phyloP scores from a whole-genome alignment of 1,284 basidiomycete genomes.

The Apiotrichum gracile region DNA sequence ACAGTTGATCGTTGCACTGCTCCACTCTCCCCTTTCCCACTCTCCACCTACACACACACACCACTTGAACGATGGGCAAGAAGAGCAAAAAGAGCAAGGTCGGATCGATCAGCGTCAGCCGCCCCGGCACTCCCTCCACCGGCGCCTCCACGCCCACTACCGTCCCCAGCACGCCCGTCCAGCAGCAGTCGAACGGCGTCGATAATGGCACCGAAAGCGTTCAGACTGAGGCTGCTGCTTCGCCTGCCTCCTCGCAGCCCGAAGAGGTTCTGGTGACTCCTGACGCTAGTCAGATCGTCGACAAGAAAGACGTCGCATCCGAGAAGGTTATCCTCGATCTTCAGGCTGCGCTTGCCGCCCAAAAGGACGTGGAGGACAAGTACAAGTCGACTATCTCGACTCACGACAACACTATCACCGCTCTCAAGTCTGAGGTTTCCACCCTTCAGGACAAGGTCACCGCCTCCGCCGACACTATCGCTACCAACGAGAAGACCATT shows the following conservation, averaged over 20 bases:
- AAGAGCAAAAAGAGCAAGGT: neutral
- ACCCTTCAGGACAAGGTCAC: neutral
- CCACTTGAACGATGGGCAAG: neutral
- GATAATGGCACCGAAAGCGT: neutral
- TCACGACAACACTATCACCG: conserved; percentile 4
- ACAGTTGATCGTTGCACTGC: neutral
- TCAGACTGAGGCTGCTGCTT: neutral
- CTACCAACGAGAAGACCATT: conserved; percentile 17
- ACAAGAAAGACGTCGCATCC: neutral
- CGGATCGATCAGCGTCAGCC: neutral
- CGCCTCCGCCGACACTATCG: neutral
- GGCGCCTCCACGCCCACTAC: neutral
- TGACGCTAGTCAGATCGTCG: neutral
- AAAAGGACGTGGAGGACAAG: neutral
- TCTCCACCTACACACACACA: neutral
- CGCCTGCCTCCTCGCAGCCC: neutral
- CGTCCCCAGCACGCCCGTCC: neutral
- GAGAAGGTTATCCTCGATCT: neutral
- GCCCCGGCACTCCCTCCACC: neutral
- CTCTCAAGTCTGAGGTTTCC: neutral
- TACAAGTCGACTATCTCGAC: neutral
- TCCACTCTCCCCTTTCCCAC: neutral
- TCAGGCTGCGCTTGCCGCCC: neutral
- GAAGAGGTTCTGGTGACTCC: neutral
- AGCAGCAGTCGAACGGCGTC: neutral